A percentile compares a stretch with the other conserved stretches of the same genome.
Conservation (phyloP, 345 rosid species). For the Mangifera indica region DNA sequence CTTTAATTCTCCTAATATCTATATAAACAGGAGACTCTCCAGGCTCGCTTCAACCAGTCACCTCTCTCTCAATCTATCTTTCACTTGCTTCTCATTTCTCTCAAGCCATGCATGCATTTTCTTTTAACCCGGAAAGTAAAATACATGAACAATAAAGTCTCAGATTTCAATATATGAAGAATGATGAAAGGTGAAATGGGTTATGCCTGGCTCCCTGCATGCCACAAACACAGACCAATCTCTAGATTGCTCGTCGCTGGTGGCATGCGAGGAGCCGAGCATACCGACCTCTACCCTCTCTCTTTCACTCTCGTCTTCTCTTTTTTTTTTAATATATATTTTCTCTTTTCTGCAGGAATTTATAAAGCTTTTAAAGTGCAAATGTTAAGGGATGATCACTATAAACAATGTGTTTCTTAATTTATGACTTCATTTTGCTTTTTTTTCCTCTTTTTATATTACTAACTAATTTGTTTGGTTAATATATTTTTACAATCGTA, state of each 20-base stretch:
- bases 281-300: slow-evolving; percentile 11
- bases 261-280: slow-evolving; percentile 47
- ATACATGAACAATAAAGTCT: background rate
- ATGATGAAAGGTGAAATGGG: slow-evolving; percentile 16
- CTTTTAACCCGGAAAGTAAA: no score
- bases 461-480: no score
- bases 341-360: no score
- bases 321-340: background rate
- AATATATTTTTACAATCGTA: no score
- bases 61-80: background rate
- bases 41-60: background rate
- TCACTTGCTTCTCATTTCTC: background rate
- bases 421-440: no score
- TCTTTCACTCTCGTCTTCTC: no score
- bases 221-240: slow-evolving; percentile 35
- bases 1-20: background rate
- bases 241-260: slow-evolving; percentile 23
- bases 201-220: slow-evolving; percentile 50
- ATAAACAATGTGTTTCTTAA: no score
- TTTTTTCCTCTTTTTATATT: no score
- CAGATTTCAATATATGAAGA: background rate
- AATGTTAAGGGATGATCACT: no score
- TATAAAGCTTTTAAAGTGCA: no score
- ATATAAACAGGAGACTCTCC: background rate
- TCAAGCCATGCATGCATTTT: no score